Conservation (phyloP, 2,329 filamentous ascomycete species). For the Celoporthe dispersa region DNA sequence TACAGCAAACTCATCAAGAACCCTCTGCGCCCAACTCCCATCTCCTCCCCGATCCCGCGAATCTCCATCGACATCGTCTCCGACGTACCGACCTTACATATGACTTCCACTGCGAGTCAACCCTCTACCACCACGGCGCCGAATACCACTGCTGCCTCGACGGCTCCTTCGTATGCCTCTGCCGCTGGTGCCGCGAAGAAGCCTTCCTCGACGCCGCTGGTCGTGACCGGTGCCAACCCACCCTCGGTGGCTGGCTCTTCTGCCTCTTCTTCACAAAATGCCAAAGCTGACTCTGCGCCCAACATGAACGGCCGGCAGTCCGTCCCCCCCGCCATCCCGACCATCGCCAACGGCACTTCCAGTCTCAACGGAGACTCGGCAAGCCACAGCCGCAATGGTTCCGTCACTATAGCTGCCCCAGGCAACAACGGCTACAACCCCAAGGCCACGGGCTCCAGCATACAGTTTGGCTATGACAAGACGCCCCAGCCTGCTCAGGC, state of each 20-base stretch:
- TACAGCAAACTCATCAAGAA: conserved; percentile 1
- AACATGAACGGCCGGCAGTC: conserved; percentile 80
- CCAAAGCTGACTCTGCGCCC: conserved; percentile 70
- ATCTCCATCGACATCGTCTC: conserved; percentile 22
- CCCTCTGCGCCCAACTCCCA: conserved; percentile 1
- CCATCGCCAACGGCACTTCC: conserved; percentile 65
- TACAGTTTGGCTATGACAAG: conserved; percentile 85
- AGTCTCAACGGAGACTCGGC: conserved; percentile 70
- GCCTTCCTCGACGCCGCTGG: conserved; percentile 62
- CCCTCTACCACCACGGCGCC: conserved; percentile 60
- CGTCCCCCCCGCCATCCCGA: conserved; percentile 67
- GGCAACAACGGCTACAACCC: conserved; percentile 73
- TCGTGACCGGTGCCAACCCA: conserved; percentile 61
- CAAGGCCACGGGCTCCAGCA: conserved; percentile 55
- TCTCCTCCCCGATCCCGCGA: conserved; percentile 25
- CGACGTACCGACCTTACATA: conserved; percentile 46
- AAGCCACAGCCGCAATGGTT: conserved; percentile 84
- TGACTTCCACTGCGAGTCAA: conserved; percentile 65
- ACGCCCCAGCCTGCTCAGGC: conserved; percentile 62
- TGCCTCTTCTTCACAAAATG: conserved; percentile 60
- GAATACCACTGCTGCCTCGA: conserved; percentile 59
- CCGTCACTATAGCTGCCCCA: conserved; percentile 88
- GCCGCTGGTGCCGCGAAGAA: conserved; percentile 68
- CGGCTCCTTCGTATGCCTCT: conserved; percentile 66
- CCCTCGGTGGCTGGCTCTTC: conserved; percentile 61